A percentile compares a stretch with the other conserved stretches of the same genome.
phyloP scores from a whole-genome alignment of 306 rosid species.

The Citrullus amarus region DNA sequence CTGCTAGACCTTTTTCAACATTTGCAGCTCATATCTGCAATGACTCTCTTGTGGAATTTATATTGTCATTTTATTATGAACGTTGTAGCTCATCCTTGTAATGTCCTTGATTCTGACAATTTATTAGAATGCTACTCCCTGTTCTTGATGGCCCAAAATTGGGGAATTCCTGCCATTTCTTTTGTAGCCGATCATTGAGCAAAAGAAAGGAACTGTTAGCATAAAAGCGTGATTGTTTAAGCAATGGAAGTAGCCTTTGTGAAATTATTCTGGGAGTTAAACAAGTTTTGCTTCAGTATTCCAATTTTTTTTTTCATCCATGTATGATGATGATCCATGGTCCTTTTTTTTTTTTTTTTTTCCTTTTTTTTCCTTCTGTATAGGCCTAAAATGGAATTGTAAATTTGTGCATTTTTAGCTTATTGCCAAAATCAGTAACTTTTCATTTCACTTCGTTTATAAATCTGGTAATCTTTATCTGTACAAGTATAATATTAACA shows the following conservation, averaged over 20 bases:
- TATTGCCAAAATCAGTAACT: not conserved
- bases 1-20: not conserved
- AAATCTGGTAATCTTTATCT: not conserved
- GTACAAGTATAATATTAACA: not conserved
- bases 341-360: no score
- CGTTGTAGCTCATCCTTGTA: not conserved
- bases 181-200: not conserved
- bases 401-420: not conserved
- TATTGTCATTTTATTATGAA: not conserved
- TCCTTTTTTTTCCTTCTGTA: not conserved
- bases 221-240: not conserved
- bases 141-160: not conserved
- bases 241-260: not conserved
- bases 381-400: not conserved
- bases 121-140: not conserved
- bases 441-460: not conserved
- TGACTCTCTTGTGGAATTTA: not conserved
- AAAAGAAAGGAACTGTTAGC: not conserved
- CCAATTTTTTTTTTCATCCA: not conserved
- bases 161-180: not conserved
- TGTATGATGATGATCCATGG: not conserved
- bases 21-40: not conserved
- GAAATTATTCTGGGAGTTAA: not conserved
- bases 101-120: not conserved
- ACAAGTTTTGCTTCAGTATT: not conserved